phyloP scores from a whole-genome alignment of 2,329 filamentous ascomycete species.

The Chaetomium strumarium region DNA sequence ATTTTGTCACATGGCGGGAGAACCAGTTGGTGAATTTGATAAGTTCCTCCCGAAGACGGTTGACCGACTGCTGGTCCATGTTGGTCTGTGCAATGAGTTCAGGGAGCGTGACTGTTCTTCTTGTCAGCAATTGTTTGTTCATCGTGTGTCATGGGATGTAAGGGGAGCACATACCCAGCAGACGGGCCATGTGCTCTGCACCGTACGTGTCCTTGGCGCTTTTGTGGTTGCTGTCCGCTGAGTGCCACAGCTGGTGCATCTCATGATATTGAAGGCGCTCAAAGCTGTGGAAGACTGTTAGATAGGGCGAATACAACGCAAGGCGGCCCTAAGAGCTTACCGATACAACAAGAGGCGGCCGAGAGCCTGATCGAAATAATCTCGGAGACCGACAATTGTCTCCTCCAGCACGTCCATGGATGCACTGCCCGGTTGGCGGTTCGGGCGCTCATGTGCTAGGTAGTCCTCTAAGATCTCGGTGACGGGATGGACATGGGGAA shows the following conservation, averaged over 20 bases:
- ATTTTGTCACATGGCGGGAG: slow-evolving; percentile 65
- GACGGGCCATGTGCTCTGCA: slow-evolving; percentile 80
- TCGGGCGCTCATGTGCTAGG: slow-evolving; percentile 60
- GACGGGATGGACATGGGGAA: slow-evolving; percentile 73
- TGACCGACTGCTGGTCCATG: slow-evolving; percentile 90
- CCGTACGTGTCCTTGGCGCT: slow-evolving; percentile 78
- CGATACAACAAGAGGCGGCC: slow-evolving; percentile 83
- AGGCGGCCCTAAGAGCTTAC: slow-evolving; percentile 33
- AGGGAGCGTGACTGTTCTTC: slow-evolving; percentile 67
- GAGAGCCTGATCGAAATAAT: slow-evolving; percentile 90
- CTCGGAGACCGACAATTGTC: slow-evolving; percentile 75
- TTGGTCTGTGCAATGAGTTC: slow-evolving; percentile 96
- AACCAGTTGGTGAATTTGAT: slow-evolving; percentile 83
- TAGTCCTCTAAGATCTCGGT: slow-evolving; percentile 77
- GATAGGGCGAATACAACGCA: neutral
- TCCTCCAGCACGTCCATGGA: slow-evolving; percentile 86
- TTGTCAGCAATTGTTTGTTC: slow-evolving; percentile 1
- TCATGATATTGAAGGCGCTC: slow-evolving; percentile 85
- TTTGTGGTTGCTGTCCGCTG: slow-evolving; percentile 58
- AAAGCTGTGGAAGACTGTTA: slow-evolving; percentile 50
- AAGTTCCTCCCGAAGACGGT: slow-evolving; percentile 82
- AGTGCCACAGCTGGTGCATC: slow-evolving; percentile 64
- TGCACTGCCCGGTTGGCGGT: slow-evolving; percentile 58
- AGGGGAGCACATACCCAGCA: slow-evolving; percentile 63
- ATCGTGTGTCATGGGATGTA: neutral